These are phyloP conservation scores for Calonectria honghensis DNA, from an alignment of 2,329 filamentous ascomycete genomes.

Conservation along the genomic window DNA sequence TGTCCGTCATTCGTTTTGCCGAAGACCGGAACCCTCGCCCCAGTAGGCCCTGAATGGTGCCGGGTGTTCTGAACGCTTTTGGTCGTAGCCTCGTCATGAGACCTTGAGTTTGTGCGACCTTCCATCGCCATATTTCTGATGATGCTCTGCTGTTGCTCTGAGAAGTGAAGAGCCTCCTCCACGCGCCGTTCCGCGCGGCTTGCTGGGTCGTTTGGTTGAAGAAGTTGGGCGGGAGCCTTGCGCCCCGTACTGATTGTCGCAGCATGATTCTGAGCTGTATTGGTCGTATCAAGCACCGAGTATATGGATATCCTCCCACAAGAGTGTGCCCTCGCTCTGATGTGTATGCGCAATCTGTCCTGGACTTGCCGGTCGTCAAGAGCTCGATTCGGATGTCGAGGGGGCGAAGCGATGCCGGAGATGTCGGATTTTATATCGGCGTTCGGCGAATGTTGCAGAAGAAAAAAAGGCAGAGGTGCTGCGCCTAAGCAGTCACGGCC, in stretches of 20 bases:
- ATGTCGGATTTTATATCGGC: conserved; percentile 47
- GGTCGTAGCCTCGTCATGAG: conserved; percentile 46
- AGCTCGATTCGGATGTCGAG: conserved; percentile 16
- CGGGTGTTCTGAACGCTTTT: conserved; percentile 42
- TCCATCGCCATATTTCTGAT: conserved; percentile 50
- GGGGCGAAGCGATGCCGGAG: conserved; percentile 43
- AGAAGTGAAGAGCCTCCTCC: conserved; percentile 55
- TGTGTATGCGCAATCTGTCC: background rate
- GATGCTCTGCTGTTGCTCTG: conserved; percentile 48
- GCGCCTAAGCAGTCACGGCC: conserved; percentile 42
- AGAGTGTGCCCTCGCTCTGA: background rate
- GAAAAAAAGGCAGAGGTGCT: conserved; percentile 28
- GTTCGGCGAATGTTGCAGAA: conserved; percentile 38
- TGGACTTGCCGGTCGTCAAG: background rate
- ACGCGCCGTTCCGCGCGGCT: conserved; percentile 54
- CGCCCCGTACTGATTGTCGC: conserved; percentile 52
- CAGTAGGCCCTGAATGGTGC: conserved; percentile 50
- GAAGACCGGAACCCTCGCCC: conserved; percentile 61
- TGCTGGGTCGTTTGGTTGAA: conserved; percentile 47
- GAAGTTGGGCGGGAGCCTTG: conserved; percentile 47
- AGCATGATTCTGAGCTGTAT: conserved; percentile 48
- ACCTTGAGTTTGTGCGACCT: conserved; percentile 45
- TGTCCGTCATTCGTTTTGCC: conserved; percentile 56
- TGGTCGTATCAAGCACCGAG: background rate
- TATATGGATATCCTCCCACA: background rate